These are phyloP conservation scores for Paxillus rubicundulus DNA, from an alignment of 768 basidiomycete species.

Conservation along the genomic window DNA sequence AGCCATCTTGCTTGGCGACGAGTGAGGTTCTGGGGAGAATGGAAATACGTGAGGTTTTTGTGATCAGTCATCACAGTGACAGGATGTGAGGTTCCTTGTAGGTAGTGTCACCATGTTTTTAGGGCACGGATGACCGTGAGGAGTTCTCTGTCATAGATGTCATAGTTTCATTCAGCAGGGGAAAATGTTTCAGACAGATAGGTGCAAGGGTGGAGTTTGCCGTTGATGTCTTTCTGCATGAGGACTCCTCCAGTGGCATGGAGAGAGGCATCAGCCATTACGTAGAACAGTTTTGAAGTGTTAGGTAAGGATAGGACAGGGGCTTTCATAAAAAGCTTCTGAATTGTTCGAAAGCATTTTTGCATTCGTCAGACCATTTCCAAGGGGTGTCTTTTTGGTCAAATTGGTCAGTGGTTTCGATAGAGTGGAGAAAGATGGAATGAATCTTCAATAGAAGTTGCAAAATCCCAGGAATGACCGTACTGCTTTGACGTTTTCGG, in stretches of 20 bases:
- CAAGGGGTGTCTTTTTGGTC: neutral
- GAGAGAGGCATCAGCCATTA: neutral
- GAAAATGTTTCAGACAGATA: neutral
- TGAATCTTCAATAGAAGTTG: too few relatives aligned
- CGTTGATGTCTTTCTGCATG: neutral
- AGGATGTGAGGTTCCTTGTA: slow-evolving; percentile 30
- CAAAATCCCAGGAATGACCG: slow-evolving; percentile 8
- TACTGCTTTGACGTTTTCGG: slow-evolving; percentile 26
- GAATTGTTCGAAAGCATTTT: neutral
- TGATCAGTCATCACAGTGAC: slow-evolving; percentile 36
- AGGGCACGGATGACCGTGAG: neutral
- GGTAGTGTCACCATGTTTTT: slow-evolving; percentile 26
- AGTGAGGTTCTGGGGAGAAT: neutral
- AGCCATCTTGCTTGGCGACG: too few relatives aligned
- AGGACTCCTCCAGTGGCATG: neutral
- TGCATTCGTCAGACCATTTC: neutral
- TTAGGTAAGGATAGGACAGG: neutral
- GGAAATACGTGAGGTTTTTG: slow-evolving; percentile 10
- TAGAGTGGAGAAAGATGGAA: slow-evolving; percentile 29
- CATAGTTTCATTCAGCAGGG: slow-evolving; percentile 43
- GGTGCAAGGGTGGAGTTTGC: neutral
- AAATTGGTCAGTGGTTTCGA: slow-evolving; percentile 16
- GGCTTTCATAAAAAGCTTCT: neutral
- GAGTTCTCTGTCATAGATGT: slow-evolving; percentile 38
- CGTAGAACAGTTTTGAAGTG: slow-evolving; percentile 7